Evolutionary conservation across 2,329 filamentous ascomycete genomes (phyloP), one percentile per base, ranked within the genome.

Genomic region (Xylaria sp.): DNA sequence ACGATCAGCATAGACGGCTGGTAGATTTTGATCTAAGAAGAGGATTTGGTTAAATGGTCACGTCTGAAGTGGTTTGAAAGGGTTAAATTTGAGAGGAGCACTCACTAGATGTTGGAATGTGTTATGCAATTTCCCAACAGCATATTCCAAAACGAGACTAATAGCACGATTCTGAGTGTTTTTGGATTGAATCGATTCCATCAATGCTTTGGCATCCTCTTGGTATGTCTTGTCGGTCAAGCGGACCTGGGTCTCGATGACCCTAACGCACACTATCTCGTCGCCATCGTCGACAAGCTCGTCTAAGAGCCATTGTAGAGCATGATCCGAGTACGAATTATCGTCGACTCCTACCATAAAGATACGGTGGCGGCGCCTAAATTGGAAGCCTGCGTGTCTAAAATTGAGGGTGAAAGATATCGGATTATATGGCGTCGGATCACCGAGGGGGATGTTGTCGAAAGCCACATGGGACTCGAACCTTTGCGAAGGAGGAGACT

Each of bases 201-300:
- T 89, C 75, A 97, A 84, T 54, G 86, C 84, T 70, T 91, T 87
- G 0, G 94, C 94, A 73, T 96, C 92, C 23, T 90, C 86, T 50
- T 91, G 89, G 80, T 97, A 97, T 61, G 88, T 86, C 61, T 89
- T 90, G 72, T 91, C 88, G 15, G 89, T 84, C 44, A 86, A 85
- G 62, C 91, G 92, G 61, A 90, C 87, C 72, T 95, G 92, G 78
- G 93, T 94, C 77, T 97, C 94, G 52, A 97, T 88, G 2, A 97
- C 94, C 62, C 93, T 88, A 58, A 98, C 87, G 80, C 94, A 98
- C 9, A 98, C 92, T 66, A 98, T 91, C 81, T 97, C 94, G 78
- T 98, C 94, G 20, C 94, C 94, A 76, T 97, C 94, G 76, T 97
- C 94, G 50, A 97, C 93, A 65, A 97, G 86, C 81, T 97, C 94